A percentile compares a stretch with the other conserved stretches of the same genome.
Conservation (phyloP, 768 basidiomycete genomes). For the Suillus subluteus region DNA sequence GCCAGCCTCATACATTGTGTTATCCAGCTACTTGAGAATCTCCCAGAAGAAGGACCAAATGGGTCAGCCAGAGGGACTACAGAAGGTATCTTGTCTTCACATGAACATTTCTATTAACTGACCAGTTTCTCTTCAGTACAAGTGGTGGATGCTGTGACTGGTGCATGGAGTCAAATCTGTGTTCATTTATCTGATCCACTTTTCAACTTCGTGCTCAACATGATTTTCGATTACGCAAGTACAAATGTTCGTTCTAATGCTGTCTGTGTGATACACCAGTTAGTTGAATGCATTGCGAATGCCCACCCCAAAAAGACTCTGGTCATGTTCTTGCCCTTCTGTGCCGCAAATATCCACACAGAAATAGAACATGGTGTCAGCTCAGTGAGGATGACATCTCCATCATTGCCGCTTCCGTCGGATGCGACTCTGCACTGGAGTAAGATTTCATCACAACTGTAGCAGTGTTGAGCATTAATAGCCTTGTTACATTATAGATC, state of each 20-base stretch:
- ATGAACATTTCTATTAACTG: neutral
- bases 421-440: slow-evolving; percentile 91
- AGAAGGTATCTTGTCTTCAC: slow-evolving; percentile 51
- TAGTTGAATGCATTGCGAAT: slow-evolving; percentile 85
- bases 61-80: slow-evolving; percentile 63
- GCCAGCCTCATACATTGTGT: slow-evolving; percentile 79
- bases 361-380: slow-evolving; percentile 89
- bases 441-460: slow-evolving; percentile 36
- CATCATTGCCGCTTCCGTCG: slow-evolving; percentile 68
- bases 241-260: slow-evolving; percentile 83
- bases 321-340: slow-evolving; percentile 77
- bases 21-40: slow-evolving; percentile 79
- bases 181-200: slow-evolving; percentile 73
- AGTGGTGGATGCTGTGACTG: slow-evolving; percentile 75
- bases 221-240: slow-evolving; percentile 83
- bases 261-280: slow-evolving; percentile 82
- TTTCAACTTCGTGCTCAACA: slow-evolving; percentile 79
- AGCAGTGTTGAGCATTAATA: neutral
- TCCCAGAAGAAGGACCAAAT: slow-evolving; percentile 79
- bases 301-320: slow-evolving; percentile 78
- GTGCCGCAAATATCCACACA: slow-evolving; percentile 63
- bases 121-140: slow-evolving; percentile 49
- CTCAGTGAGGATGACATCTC: slow-evolving; percentile 70
- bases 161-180: slow-evolving; percentile 63
- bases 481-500: slow-evolving; percentile 44